phyloP scores from a whole-genome alignment of 805 yeast genomes.

The Metschnikowia orientalis region DNA sequence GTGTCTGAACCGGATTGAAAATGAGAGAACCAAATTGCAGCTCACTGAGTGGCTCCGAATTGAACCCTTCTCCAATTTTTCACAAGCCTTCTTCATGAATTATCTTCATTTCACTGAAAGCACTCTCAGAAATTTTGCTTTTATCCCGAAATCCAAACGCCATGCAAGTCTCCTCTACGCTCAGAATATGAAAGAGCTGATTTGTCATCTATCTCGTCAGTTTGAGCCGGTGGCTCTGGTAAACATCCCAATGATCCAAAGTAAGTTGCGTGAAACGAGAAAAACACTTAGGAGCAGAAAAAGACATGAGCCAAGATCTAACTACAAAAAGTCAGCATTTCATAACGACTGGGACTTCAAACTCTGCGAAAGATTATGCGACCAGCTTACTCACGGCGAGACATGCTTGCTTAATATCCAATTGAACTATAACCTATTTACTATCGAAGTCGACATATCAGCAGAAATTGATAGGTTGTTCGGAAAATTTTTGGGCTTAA shows the following conservation, averaged over 20 bases:
- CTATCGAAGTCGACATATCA: conserved; percentile 27
- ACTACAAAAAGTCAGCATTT: conserved; percentile 14
- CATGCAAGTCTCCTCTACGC: conserved; percentile 20
- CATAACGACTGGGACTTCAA: conserved; percentile 31
- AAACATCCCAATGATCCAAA: conserved; percentile 12
- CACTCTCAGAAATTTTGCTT: conserved; percentile 5
- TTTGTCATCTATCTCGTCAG: conserved; percentile 20
- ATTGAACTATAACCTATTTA: conserved; percentile 35
- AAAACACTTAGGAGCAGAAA: not conserved
- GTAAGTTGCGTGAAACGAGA: conserved; percentile 3
- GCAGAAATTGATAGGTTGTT: conserved; percentile 20
- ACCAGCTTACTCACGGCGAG: conserved; percentile 22
- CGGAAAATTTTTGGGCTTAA: conserved; percentile 3
- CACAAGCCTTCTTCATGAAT: conserved; percentile 19
- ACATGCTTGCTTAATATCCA: conserved; percentile 34
- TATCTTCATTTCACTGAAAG: conserved; percentile 10
- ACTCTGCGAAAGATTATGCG: conserved; percentile 23
- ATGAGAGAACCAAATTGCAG: conserved; percentile 20
- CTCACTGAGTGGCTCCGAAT: conserved; percentile 36
- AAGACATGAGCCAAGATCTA: conserved; percentile 4
- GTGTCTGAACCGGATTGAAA: conserved; percentile 3
- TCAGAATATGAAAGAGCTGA: conserved; percentile 18
- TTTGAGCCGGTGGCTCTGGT: conserved; percentile 15
- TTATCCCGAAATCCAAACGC: conserved; percentile 14
- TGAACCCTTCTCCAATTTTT: conserved; percentile 31